phyloP scores from a whole-genome alignment of 1,284 basidiomycete species.

The Tremellales sp. region DNA sequence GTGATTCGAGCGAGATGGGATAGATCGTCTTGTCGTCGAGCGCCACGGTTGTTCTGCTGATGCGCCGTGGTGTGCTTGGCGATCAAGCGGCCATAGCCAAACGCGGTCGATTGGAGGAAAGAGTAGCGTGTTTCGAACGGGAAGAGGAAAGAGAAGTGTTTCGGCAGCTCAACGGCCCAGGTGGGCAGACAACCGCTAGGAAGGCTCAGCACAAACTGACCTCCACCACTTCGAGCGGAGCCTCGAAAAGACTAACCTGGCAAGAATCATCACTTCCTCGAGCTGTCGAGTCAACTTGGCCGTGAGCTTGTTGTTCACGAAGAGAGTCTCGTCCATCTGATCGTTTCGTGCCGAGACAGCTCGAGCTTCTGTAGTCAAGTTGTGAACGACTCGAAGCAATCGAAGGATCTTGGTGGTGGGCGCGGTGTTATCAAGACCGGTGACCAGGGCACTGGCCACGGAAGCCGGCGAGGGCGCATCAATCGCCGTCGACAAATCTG shows the following conservation, averaged over 20 bases:
- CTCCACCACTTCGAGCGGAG: background rate
- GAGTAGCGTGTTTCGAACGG: constrained; percentile 95
- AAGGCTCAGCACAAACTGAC: constrained; percentile 1
- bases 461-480: constrained; percentile 41
- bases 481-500: constrained; percentile 8
- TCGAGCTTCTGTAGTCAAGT: constrained; percentile 59
- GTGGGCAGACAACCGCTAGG: constrained; percentile 85
- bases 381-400: constrained; percentile 80
- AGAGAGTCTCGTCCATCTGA: constrained; percentile 66
- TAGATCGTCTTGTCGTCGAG: constrained; percentile 79
- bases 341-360: constrained; percentile 16
- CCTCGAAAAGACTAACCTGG: constrained; percentile 64
- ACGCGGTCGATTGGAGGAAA: constrained; percentile 94
- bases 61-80: constrained; percentile 84
- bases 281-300: constrained; percentile 97
- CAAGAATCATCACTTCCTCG: constrained; percentile 98
- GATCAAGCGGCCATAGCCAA: constrained; percentile 92
- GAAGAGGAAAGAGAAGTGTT: constrained; percentile 95
- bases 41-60: constrained; percentile 61
- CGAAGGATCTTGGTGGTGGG: constrained; percentile 87
- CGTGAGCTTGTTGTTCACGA: constrained; percentile 96
- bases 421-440: constrained; percentile 77
- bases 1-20: constrained; percentile 87
- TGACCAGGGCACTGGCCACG: constrained; percentile 48
- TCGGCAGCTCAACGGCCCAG: constrained; percentile 92